Evolutionary conservation across 1,139 yeast species (phyloP).

Genomic region (Sugiyamaella xylanicola): DNA sequence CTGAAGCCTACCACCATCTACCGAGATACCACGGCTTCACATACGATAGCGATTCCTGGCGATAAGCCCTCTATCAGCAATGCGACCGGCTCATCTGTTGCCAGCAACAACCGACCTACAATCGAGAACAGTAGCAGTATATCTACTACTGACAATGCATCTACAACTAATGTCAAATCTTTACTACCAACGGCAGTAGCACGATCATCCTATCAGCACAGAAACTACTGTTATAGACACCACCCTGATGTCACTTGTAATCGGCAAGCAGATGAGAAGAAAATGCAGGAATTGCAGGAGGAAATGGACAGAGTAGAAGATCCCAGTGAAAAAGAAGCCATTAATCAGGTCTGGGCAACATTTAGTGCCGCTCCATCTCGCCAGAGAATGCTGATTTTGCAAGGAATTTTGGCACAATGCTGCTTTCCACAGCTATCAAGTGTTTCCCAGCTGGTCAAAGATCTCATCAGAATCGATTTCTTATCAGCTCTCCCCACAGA

Average conservation of each 20-base stretch:
- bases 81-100: no score
- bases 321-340: slow-evolving; percentile 66
- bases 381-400: slow-evolving; percentile 72
- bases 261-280: slow-evolving; percentile 66
- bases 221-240: slow-evolving; percentile 20
- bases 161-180: not conserved
- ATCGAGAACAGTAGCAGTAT: no score
- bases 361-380: slow-evolving; percentile 70
- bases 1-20: no score
- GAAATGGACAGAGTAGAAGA: slow-evolving; percentile 56
- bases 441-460: slow-evolving; percentile 75
- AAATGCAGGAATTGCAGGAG: slow-evolving; percentile 59
- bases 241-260: slow-evolving; percentile 41
- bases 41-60: no score
- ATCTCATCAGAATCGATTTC: slow-evolving; percentile 84
- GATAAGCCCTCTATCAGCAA: no score
- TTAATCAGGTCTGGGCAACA: slow-evolving; percentile 76
- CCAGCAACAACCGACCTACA: no score
- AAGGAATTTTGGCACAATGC: slow-evolving; percentile 84
- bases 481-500: slow-evolving; percentile 84
- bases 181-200: not conserved
- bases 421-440: slow-evolving; percentile 93
- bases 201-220: slow-evolving; percentile 10
- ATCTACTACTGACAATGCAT: no score
- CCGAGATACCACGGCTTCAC: no score